Evolutionary conservation across 768 basidiomycete genomes (phyloP).

Genomic region (Rhizopogon vinicolor): DNA sequence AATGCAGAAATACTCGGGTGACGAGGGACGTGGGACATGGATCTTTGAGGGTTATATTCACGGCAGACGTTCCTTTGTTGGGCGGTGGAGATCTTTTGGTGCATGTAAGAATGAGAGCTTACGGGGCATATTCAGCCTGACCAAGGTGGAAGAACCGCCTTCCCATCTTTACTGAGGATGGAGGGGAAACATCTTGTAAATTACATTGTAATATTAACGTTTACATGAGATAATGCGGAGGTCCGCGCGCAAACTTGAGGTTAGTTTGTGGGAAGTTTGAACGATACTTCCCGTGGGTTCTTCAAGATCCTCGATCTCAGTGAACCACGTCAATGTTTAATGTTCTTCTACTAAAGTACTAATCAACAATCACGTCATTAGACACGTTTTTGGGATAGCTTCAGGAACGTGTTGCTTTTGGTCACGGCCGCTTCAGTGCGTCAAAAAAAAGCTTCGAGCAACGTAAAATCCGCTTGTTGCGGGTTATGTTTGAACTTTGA

Average conservation of each 20-base stretch:
- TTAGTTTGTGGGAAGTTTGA: neutral
- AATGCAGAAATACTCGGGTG: slow-evolving; percentile 35
- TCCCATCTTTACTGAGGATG: neutral
- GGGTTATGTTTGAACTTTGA: no score
- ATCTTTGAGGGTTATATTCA: slow-evolving; percentile 53
- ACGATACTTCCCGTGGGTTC: neutral
- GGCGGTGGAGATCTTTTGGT: slow-evolving; percentile 44
- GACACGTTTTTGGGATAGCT: no score
- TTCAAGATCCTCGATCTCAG: neutral
- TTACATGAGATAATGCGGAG: slow-evolving; percentile 1
- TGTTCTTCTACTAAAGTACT: neutral
- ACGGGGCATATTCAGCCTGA: slow-evolving; percentile 56
- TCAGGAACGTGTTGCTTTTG: no score
- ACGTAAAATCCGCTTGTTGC: no score
- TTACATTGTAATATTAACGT: neutral
- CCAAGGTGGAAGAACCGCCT: slow-evolving; percentile 30
- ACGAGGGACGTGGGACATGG: slow-evolving; percentile 44
- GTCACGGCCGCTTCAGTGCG: no score
- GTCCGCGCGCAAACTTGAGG: neutral
- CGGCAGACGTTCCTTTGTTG: slow-evolving; percentile 46
- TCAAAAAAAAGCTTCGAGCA: no score
- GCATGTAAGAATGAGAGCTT: slow-evolving; percentile 29
- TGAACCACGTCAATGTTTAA: no score
- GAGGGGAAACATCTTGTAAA: neutral
- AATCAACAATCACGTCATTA: no score